phyloP scores from a whole-genome alignment of 129 eudicot genomes.

The Lonicera japonica region DNA sequence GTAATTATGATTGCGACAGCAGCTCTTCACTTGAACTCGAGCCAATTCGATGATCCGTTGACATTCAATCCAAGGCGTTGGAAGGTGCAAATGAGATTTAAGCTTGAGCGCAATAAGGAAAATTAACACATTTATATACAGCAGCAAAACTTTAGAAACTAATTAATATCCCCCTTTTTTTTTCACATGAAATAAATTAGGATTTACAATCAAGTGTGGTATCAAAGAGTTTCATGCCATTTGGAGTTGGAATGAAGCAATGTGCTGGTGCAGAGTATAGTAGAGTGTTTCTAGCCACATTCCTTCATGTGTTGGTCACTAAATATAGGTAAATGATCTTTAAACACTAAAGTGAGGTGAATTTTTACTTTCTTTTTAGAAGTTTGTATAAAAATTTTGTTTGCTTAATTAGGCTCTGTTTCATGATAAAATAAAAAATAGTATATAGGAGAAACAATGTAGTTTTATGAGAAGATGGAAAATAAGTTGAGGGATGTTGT shows the following conservation, averaged over 20 bases:
- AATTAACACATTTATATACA: neutral
- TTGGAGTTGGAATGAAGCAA: slow-evolving; percentile 61
- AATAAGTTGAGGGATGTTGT: too few relatives aligned
- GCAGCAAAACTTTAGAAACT: too few relatives aligned
- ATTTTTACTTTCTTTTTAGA: neutral
- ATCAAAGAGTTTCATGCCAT: slow-evolving; percentile 54
- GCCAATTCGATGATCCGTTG: slow-evolving; percentile 42
- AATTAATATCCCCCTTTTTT: neutral
- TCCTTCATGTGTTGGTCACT: slow-evolving; percentile 49
- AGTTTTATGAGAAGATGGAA: too few relatives aligned
- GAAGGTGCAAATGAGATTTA: slow-evolving; percentile 31
- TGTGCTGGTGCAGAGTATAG: slow-evolving; percentile 65
- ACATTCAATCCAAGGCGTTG: slow-evolving; percentile 61
- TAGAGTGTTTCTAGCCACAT: slow-evolving; percentile 35
- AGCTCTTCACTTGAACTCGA: slow-evolving; percentile 36
- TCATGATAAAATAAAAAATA: too few relatives aligned
- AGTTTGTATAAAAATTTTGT: too few relatives aligned
- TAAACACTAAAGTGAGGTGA: too few relatives aligned
- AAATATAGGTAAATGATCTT: slow-evolving; percentile 33
- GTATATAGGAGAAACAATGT: too few relatives aligned
- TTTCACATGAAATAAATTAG: slow-evolving; percentile 10
- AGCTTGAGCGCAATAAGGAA: too few relatives aligned
- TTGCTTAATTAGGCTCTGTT: too few relatives aligned
- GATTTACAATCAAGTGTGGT: slow-evolving; percentile 27
- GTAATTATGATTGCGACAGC: slow-evolving; percentile 42